Percentiles rank a stretch among this genome's conserved stretches.
Evolutionary conservation across 768 basidiomycete species (phyloP).

Genomic region (Epithele typhae): DNA sequence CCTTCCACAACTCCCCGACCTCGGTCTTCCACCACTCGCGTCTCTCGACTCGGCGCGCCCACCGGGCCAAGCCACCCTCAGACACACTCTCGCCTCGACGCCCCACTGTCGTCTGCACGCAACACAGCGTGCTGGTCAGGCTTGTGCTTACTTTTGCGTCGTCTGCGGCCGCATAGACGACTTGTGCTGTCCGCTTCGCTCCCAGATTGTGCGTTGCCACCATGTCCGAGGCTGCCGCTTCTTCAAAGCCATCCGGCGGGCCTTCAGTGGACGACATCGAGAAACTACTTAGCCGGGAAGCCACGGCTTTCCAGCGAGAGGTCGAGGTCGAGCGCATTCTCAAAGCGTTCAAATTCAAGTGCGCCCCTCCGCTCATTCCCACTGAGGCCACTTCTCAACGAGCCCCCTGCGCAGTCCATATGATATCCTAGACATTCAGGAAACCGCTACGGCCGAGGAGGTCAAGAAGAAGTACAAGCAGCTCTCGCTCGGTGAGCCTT

Average conservation of each 20-base stretch:
- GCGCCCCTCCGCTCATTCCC: slow-evolving; percentile 22
- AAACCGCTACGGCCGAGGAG: slow-evolving; percentile 67
- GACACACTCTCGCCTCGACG: neutral
- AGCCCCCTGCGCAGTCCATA: slow-evolving; percentile 71
- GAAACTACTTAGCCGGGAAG: slow-evolving; percentile 72
- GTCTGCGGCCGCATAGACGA: neutral
- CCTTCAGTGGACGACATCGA: slow-evolving; percentile 60
- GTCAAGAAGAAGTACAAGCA: slow-evolving; percentile 89
- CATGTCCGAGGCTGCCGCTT: slow-evolving; percentile 10
- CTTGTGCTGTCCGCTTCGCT: slow-evolving; percentile 13
- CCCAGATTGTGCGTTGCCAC: slow-evolving; percentile 9
- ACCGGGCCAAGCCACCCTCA: neutral
- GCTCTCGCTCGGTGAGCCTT: slow-evolving; percentile 71
- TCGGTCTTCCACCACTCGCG: neutral
- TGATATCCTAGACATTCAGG: slow-evolving; percentile 83
- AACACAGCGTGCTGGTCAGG: too few species aligned
- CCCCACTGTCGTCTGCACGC: too few species aligned
- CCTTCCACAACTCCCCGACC: slow-evolving; percentile 10
- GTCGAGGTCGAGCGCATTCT: slow-evolving; percentile 89
- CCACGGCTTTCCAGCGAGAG: slow-evolving; percentile 82
- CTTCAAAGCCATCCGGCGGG: slow-evolving; percentile 12
- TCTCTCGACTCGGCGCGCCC: neutral
- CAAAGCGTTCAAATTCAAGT: slow-evolving; percentile 97
- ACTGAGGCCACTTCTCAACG: too few species aligned
- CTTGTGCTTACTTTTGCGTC: too few species aligned